Percentiles rank a stretch among this genome's conserved stretches.
Conservation (phyloP, 768 basidiomycete genomes). For the Paxillus rubicundulus region DNA sequence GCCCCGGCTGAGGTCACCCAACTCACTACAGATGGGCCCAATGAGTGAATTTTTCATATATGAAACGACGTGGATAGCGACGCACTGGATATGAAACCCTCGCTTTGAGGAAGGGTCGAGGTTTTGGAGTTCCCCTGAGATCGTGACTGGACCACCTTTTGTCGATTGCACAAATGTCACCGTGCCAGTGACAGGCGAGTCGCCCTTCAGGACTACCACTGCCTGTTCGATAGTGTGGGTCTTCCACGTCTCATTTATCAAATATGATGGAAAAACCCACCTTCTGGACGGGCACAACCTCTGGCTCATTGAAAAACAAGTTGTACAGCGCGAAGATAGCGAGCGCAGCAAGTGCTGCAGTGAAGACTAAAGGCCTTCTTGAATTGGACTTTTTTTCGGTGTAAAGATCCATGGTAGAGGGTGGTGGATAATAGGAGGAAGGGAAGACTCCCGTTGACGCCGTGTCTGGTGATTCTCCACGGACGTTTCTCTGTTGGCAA, state of each 20-base stretch:
- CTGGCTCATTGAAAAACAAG: constrained; percentile 16
- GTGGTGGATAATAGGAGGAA: not conserved
- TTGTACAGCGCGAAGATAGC: constrained; percentile 21
- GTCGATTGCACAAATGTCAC: constrained; percentile 62
- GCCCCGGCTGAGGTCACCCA: constrained; percentile 65
- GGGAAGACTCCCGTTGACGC: not conserved
- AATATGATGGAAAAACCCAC: constrained; percentile 3
- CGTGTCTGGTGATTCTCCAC: not conserved
- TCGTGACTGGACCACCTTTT: constrained; percentile 48
- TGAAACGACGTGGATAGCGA: constrained; percentile 6
- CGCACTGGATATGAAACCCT: constrained; percentile 84
- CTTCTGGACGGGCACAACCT: constrained; percentile 21
- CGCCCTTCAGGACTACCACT: constrained; percentile 59
- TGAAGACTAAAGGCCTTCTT: constrained; percentile 14
- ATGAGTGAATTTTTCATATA: constrained; percentile 25
- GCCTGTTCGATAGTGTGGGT: constrained; percentile 37
- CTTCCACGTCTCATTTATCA: not conserved
- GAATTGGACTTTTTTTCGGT: constrained; percentile 18
- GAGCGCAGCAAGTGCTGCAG: constrained; percentile 6
- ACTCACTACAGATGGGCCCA: constrained; percentile 16
- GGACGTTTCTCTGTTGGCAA: not conserved
- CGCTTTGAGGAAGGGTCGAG: constrained; percentile 56
- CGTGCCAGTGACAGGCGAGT: constrained; percentile 58
- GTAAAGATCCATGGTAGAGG: constrained; percentile 19
- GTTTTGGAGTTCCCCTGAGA: constrained; percentile 61